Evolutionary conservation across 1,284 basidiomycete genomes (phyloP).

Genomic region (Leccinum pseudoinsigne): DNA sequence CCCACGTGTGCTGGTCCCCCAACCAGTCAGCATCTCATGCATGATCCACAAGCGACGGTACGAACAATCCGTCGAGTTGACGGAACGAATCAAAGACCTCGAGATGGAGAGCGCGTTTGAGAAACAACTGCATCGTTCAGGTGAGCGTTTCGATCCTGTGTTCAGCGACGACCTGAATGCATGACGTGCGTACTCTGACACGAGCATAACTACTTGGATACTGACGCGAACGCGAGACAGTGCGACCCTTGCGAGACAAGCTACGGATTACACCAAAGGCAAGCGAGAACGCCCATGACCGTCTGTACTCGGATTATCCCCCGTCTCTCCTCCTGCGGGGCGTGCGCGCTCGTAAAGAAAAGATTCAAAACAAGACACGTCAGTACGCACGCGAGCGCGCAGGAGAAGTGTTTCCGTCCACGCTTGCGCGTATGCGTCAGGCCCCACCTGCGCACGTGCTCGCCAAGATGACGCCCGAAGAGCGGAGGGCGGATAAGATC

Average conservation of each 20-base stretch:
- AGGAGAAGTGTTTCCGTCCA: constrained; percentile 55
- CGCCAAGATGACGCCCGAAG: constrained; percentile 47
- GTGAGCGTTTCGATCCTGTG: constrained; percentile 13
- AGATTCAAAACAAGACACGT: constrained; percentile 60
- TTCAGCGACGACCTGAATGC: constrained; percentile 27
- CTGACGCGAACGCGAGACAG: constrained; percentile 22
- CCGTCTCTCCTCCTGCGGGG: constrained; percentile 49
- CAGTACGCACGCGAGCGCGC: constrained; percentile 56
- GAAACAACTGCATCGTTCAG: constrained; percentile 32
- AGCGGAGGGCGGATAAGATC: constrained; percentile 47
- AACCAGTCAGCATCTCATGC: constrained; percentile 64
- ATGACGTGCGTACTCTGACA: constrained; percentile 24
- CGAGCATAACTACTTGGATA: neutral
- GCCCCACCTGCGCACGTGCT: constrained; percentile 64
- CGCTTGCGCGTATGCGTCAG: constrained; percentile 45
- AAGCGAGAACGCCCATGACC: constrained; percentile 40
- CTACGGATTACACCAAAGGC: constrained; percentile 30
- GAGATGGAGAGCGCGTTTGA: constrained; percentile 58
- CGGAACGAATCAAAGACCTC: constrained; percentile 46
- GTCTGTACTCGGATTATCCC: constrained; percentile 44
- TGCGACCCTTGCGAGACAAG: constrained; percentile 24
- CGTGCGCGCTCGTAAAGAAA: constrained; percentile 55
- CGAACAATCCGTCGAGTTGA: constrained; percentile 33
- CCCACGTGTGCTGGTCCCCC: constrained; percentile 69
- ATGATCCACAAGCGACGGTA: constrained; percentile 63